Conservation (phyloP, 2,329 filamentous ascomycete species). For the Lecanicillium sp. region DNA sequence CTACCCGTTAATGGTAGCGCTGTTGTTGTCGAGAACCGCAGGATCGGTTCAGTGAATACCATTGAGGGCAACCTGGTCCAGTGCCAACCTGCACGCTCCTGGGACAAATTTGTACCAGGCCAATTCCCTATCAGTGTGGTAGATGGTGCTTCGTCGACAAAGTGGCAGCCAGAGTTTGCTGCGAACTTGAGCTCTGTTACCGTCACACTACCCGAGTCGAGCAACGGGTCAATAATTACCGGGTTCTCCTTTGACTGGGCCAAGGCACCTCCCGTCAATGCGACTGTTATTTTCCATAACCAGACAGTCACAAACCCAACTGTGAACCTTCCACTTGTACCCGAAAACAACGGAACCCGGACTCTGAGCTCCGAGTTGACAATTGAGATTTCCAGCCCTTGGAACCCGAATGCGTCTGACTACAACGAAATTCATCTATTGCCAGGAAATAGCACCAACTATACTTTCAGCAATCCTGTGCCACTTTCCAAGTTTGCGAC, state of each 20-base stretch:
- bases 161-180: conserved; percentile 14
- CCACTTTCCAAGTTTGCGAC: conserved; percentile 12
- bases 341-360: neutral
- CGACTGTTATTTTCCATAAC: conserved; percentile 15
- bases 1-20: conserved; percentile 37
- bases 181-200: conserved; percentile 11
- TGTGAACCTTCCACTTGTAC: neutral
- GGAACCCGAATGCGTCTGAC: conserved; percentile 2
- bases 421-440: conserved; percentile 10
- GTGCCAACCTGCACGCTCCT: conserved; percentile 46
- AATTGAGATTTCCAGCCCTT: conserved; percentile 10
- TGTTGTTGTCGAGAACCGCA: conserved; percentile 49
- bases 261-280: conserved; percentile 13
- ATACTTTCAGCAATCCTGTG: conserved; percentile 9
- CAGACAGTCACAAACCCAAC: neutral
- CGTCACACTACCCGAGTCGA: conserved; percentile 7
- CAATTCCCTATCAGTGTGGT: conserved; percentile 51
- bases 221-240: conserved; percentile 9
- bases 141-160: conserved; percentile 14
- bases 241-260: conserved; percentile 15
- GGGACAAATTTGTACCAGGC: conserved; percentile 44
- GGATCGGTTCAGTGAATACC: conserved; percentile 44
- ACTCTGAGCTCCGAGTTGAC: conserved; percentile 4
- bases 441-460: conserved; percentile 12
- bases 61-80: conserved; percentile 54